Evolutionary conservation across 2,329 filamentous ascomycete species (phyloP).

Genomic region (Alternaria tenuissima): DNA sequence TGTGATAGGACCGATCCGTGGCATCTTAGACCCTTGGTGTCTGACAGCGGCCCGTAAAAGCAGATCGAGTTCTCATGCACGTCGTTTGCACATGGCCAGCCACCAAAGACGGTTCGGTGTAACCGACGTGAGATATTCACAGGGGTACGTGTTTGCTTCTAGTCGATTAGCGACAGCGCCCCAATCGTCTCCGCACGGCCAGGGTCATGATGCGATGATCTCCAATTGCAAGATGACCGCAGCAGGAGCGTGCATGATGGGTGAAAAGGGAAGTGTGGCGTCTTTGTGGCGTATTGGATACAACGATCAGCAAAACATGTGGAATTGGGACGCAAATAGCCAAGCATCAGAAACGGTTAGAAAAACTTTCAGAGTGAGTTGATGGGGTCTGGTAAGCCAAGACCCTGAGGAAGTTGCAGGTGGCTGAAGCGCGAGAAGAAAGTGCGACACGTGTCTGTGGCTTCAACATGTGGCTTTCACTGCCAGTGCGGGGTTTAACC

Average conservation of each 20-base stretch:
- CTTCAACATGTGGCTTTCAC: slow-evolving; percentile 5
- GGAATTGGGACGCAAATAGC: slow-evolving; percentile 23
- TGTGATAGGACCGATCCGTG: neutral
- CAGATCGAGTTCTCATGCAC: neutral
- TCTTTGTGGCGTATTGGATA: neutral
- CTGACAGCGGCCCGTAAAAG: slow-evolving; percentile 3
- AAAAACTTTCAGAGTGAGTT: neutral
- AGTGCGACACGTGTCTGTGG: slow-evolving; percentile 9
- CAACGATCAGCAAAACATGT: neutral
- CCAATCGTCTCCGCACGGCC: neutral
- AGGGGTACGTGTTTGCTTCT: neutral
- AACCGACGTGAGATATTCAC: neutral
- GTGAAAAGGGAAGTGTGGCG: slow-evolving; percentile 1
- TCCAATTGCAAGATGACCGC: neutral
- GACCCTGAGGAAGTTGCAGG: neutral
- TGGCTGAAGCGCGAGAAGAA: neutral
- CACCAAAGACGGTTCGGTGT: slow-evolving; percentile 1
- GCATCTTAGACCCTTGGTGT: neutral
- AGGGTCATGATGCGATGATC: neutral
- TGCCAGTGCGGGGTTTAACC: slow-evolving; percentile 7
- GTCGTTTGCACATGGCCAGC: neutral
- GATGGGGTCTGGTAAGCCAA: slow-evolving; percentile 5
- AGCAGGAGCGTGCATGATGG: neutral
- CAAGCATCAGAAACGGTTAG: neutral
- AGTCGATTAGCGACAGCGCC: neutral